phyloP scores from a whole-genome alignment of 1,284 basidiomycete species.

The Hemileia vastatrix region DNA sequence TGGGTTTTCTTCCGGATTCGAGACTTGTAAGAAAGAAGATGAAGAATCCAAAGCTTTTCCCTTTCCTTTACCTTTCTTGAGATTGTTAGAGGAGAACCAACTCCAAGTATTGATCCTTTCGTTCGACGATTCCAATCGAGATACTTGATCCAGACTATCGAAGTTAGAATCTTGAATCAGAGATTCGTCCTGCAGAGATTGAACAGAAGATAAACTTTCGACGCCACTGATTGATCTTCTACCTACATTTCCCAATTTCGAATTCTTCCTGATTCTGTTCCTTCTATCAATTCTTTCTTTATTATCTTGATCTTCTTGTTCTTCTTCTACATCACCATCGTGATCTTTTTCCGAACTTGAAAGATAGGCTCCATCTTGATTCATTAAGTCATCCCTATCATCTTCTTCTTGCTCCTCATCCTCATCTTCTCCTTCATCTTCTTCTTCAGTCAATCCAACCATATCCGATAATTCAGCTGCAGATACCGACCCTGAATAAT shows the following conservation, averaged over 20 bases:
- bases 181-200: too few species aligned
- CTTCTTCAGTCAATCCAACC: background rate
- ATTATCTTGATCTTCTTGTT: background rate
- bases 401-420: too few species aligned
- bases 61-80: background rate
- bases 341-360: background rate
- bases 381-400: background rate
- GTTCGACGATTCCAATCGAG: too few species aligned
- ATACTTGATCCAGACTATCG: too few species aligned
- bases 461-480: background rate
- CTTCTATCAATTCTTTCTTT: background rate
- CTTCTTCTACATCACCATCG: background rate
- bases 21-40: background rate
- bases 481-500: background rate
- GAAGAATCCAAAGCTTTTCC: background rate
- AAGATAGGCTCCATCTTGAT: background rate
- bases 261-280: background rate
- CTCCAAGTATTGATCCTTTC: background rate
- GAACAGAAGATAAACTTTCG: too few species aligned
- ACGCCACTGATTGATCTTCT: too few species aligned
- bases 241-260: background rate
- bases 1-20: background rate
- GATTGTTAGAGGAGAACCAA: background rate
- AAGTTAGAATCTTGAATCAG: too few species aligned
- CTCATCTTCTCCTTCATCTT: too few species aligned